Conservation (phyloP, 192 early-diverging fungal genomes). For the Gonapodya prolifera region DNA sequence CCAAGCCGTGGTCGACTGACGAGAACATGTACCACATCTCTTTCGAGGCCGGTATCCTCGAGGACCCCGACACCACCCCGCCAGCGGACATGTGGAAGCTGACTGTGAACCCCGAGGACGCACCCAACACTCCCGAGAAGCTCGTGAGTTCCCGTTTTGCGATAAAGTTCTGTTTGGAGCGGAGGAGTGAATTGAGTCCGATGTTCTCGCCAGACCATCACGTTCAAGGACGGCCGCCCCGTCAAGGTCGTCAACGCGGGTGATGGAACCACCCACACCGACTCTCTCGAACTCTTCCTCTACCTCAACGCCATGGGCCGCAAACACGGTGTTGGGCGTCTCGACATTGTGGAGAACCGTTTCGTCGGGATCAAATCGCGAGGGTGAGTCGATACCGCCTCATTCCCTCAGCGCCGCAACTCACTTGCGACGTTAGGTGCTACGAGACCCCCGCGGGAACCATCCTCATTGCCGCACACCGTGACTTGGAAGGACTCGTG, state of each 20-base stretch:
- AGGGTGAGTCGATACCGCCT: slow-evolving; percentile 36
- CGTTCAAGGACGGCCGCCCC: slow-evolving; percentile 80
- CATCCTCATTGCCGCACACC: slow-evolving; percentile 85
- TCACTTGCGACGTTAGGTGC: slow-evolving; percentile 39
- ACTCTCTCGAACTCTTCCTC: slow-evolving; percentile 74
- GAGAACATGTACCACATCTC: slow-evolving; percentile 99
- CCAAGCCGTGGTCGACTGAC: slow-evolving; percentile 98
- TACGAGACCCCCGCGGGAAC: slow-evolving; percentile 99
- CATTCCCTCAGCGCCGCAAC: background rate
- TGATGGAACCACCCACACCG: slow-evolving; percentile 50
- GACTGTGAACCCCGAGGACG: slow-evolving; percentile 91
- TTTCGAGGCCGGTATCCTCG: slow-evolving; percentile 95
- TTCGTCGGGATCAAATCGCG: slow-evolving; percentile 99
- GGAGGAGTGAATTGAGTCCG: too few species aligned
- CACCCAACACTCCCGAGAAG: slow-evolving; percentile 89
- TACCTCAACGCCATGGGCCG: slow-evolving; percentile 92
- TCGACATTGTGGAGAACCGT: slow-evolving; percentile 99
- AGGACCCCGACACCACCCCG: slow-evolving; percentile 91
- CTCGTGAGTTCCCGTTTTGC: slow-evolving; percentile 34
- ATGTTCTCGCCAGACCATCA: slow-evolving; percentile 46
- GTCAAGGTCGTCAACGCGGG: slow-evolving; percentile 73
- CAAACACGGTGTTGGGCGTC: slow-evolving; percentile 94
- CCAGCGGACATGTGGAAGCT: slow-evolving; percentile 99
- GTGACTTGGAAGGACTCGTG: slow-evolving; percentile 89
- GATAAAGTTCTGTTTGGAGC: too few species aligned